Evolutionary conservation across 2,329 filamentous ascomycete genomes (phyloP).

Genomic region (Ilyonectria robusta): DNA sequence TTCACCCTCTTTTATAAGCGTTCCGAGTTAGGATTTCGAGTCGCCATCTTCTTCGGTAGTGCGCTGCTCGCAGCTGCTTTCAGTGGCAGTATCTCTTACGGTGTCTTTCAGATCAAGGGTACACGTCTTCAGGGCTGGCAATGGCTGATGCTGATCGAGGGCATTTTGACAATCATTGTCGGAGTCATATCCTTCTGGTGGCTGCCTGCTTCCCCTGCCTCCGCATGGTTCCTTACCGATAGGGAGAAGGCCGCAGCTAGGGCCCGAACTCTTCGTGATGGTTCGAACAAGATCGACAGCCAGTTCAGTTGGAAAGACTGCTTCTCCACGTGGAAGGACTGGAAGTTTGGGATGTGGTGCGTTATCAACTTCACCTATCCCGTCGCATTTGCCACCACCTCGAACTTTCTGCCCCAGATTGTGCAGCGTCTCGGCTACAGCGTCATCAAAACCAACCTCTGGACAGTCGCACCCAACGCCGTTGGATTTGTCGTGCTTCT

Average conservation of each 20-base stretch:
- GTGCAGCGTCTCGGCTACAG: conserved; percentile 60
- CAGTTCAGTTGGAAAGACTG: conserved; percentile 56
- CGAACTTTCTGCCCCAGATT: conserved; percentile 63
- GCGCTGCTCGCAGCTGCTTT: conserved; percentile 77
- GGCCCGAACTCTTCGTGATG: conserved; percentile 63
- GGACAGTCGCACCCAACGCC: conserved; percentile 63
- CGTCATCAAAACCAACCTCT: conserved; percentile 62
- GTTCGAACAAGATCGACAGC: conserved; percentile 53
- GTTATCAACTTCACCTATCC: conserved; percentile 58
- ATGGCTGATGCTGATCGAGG: conserved; percentile 73
- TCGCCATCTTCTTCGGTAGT: conserved; percentile 69
- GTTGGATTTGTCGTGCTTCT: conserved; percentile 62
- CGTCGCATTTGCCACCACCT: conserved; percentile 56
- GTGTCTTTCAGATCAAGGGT: conserved; percentile 68
- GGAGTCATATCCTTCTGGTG: conserved; percentile 36
- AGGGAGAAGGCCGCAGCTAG: conserved; percentile 56
- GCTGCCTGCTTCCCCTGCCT: conserved; percentile 54
- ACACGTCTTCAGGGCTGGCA: conserved; percentile 69
- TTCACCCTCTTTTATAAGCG: conserved; percentile 69
- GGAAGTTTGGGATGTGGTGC: conserved; percentile 55
- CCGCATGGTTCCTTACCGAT: conserved; percentile 56
- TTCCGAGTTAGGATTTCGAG: conserved; percentile 72
- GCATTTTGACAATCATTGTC: conserved; percentile 54
- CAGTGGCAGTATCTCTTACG: conserved; percentile 71
- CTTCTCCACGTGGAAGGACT: conserved; percentile 57